Evolutionary conservation across 2,329 filamentous ascomycete genomes (phyloP).

Genomic region (Ustilaginoidea virens): DNA sequence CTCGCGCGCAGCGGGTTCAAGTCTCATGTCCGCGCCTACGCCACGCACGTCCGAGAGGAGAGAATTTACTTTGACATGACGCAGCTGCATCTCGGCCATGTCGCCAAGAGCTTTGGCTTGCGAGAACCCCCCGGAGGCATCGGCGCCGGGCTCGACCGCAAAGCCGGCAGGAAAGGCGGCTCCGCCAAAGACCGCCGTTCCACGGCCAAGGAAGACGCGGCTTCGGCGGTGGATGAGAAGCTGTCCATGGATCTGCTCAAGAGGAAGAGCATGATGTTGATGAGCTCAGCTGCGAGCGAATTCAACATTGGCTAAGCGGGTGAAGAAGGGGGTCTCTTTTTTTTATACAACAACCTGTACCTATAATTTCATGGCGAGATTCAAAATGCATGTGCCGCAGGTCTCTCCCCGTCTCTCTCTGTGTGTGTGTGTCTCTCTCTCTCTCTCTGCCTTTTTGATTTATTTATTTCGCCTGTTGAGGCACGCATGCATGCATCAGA

Average conservation of each 20-base stretch:
- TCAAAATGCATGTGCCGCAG: too few relatives aligned
- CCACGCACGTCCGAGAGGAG: slow-evolving; percentile 80
- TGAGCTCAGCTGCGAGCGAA: slow-evolving; percentile 47
- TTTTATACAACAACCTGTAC: too few relatives aligned
- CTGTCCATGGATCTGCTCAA: slow-evolving; percentile 29
- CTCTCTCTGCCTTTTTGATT: too few relatives aligned
- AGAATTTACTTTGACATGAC: slow-evolving; percentile 83
- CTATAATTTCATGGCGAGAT: too few relatives aligned
- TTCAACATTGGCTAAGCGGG: slow-evolving; percentile 47
- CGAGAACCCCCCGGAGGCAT: slow-evolving; percentile 81
- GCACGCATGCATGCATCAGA: too few relatives aligned
- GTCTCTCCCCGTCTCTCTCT: too few relatives aligned
- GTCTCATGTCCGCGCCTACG: slow-evolving; percentile 85
- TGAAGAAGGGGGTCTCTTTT: too few relatives aligned
- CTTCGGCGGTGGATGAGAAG: slow-evolving; percentile 14
- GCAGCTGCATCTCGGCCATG: slow-evolving; percentile 76
- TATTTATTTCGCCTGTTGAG: too few relatives aligned
- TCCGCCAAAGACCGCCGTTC: slow-evolving; percentile 10
- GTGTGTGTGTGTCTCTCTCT: too few relatives aligned
- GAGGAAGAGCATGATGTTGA: slow-evolving; percentile 50
- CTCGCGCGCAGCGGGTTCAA: slow-evolving; percentile 76
- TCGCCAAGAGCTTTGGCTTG: slow-evolving; percentile 85
- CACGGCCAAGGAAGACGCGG: slow-evolving; percentile 1
- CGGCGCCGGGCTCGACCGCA: slow-evolving; percentile 36
- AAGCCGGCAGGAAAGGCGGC: slow-evolving; percentile 22